Evolutionary conservation across 257 asterid species (phyloP).

Genomic region (Solanum medicagineum): DNA sequence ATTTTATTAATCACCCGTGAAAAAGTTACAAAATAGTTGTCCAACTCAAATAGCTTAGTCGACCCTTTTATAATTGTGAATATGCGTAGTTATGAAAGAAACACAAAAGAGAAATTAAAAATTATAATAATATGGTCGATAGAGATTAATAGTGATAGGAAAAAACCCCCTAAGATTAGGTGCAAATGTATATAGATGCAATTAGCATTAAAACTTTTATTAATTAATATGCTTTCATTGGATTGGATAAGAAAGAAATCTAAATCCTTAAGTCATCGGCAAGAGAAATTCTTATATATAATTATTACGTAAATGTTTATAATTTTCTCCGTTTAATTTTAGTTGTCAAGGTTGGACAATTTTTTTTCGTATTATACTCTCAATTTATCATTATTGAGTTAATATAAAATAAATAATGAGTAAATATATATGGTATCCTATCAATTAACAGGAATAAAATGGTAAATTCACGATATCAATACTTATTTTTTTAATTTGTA

Average conservation of each 20-base stretch:
- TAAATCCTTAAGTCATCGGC: neutral
- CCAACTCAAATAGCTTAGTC: no score
- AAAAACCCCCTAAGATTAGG: neutral
- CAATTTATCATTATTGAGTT: no score
- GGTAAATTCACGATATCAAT: no score
- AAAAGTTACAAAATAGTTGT: no score
- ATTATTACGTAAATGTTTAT: neutral
- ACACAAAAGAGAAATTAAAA: neutral
- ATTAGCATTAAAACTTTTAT: neutral
- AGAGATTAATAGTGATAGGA: neutral
- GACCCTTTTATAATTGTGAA: neutral
- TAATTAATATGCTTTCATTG: neutral
- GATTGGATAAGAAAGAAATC: neutral
- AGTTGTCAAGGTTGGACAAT: no score
- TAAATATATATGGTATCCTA: no score
- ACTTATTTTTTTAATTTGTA: no score
- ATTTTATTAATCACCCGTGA: no score
- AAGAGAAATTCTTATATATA: neutral
- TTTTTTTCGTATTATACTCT: no score
- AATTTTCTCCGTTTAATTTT: no score
- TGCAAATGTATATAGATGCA: neutral
- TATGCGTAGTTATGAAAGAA: accelerated
- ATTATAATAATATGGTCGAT: neutral
- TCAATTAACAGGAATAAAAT: no score
- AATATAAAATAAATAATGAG: no score